phyloP scores from a whole-genome alignment of 768 basidiomycete species.

The Lactarius hengduanensis region DNA sequence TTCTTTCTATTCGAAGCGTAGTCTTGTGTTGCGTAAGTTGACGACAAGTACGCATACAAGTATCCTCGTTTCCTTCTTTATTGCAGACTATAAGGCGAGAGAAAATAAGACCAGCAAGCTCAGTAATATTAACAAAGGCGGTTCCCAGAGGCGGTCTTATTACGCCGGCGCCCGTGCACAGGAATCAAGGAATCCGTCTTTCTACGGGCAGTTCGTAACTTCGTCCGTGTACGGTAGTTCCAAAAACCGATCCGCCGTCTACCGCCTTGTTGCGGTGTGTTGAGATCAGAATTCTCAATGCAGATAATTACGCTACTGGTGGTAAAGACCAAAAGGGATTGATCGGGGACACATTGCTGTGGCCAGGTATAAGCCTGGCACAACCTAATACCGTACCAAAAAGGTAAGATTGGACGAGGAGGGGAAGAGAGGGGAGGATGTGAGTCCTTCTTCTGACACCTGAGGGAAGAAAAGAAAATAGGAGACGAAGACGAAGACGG shows the following conservation, averaged over 20 bases:
- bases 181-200: not conserved
- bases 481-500: not conserved
- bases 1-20: constrained; percentile 17
- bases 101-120: not conserved
- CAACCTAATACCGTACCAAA: not conserved
- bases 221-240: not conserved
- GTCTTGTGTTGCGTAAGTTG: constrained; percentile 15
- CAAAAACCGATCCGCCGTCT: not conserved
- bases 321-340: not conserved
- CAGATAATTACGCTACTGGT: not conserved
- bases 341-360: constrained; percentile 11
- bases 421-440: not conserved
- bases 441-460: not conserved
- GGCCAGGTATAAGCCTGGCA: constrained; percentile 11
- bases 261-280: constrained; percentile 3
- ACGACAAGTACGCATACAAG: constrained; percentile 10
- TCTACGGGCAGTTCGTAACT: not conserved
- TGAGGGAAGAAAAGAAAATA: not conserved
- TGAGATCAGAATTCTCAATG: constrained; percentile 5
- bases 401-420: not conserved
- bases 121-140: not conserved
- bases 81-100: not conserved
- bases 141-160: not conserved
- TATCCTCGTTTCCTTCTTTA: constrained; percentile 8
- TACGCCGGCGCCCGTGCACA: not conserved